Evolutionary conservation across 305 asterid genomes (phyloP).

Genomic region (Salvia sclarea): DNA sequence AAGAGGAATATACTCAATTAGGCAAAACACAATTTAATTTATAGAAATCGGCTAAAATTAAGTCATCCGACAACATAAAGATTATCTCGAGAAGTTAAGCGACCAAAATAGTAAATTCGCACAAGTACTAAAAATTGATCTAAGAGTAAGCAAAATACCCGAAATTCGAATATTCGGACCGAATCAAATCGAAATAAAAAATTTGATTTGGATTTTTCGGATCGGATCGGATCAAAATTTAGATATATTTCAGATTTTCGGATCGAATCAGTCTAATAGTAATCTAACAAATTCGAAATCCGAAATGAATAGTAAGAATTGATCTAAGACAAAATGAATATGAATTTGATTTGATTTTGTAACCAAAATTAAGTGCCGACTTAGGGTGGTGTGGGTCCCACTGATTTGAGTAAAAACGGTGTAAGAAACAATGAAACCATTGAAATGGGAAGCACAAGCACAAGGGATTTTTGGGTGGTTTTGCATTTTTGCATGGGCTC

Average conservation of each 20-base stretch:
- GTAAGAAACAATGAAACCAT: not conserved
- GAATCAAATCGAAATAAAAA: no score
- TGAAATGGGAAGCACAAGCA: not conserved
- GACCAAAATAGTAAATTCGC: not conserved
- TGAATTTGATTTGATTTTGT: no score
- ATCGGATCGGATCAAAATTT: no score
- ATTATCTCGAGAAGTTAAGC: not conserved
- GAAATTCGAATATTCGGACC: no score
- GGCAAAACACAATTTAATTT: not conserved
- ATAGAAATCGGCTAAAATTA: no score
- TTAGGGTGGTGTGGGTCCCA: not conserved
- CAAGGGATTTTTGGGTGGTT: not conserved
- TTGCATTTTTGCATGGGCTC: not conserved
- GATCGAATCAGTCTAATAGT: no score
- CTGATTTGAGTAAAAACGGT: not conserved
- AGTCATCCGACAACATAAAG: not conserved
- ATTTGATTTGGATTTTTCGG: no score
- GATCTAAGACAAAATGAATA: no score
- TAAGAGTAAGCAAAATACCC: not conserved
- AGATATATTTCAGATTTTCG: no score
- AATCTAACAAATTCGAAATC: no score
- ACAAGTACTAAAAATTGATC: not conserved
- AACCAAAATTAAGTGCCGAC: no score
- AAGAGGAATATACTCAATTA: not conserved
- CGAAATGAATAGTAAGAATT: no score